Base-by-base conservation (phyloP, 73 alveolate genomes). In the Tetrahymena malaccensis region DNA sequence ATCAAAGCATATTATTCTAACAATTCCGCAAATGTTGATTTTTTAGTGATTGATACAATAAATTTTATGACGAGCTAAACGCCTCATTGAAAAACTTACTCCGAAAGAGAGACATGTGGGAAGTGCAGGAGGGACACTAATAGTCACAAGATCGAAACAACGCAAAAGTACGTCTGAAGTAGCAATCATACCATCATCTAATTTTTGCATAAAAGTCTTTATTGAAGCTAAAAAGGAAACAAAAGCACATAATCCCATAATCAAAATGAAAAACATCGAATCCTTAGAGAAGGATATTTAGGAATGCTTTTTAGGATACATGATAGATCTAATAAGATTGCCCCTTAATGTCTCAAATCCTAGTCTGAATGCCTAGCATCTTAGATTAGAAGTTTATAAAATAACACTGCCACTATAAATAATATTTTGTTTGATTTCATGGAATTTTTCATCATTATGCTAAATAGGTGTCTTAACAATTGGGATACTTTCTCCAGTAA, bases 401-500 rank as follows among this genome's bases (percentile, higher is more conserved):
- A 70, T n/a, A 70, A 70, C 19, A 70, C 89, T 70, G 25, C 89
- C 89, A 11, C 89, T 70, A n/a, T 70, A 70, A 4, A 70, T 70
- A 11, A 70, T 21, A 70, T 70, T 70, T 7, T 70, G 1, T 31
- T 70, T 70, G 9, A 27, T 70, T 70, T 95, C 94, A 38, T 97
- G 97, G 85, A 83, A 84, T 0, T 97, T 96, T 37, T 95, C 85
- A 33, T 85, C 43, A 50, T 57, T 89, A 44, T 84, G 93, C 16
- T 99, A 99, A n/a, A 99, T 94, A 34, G 97, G 96, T 83, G 96
- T 94, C 96, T 99, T 99, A 43, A 98, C 96, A 17, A 98, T 98
- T 7, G 99, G 99, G 21, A 98, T 96, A 43, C 99, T 96, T 96
- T 99, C 99, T 43, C 99, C 99, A 16, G 99, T 99, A 15, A 99